Base-by-base conservation (phyloP, 192 early-diverging fungal species). In the Coemansia interrupta region DNA sequence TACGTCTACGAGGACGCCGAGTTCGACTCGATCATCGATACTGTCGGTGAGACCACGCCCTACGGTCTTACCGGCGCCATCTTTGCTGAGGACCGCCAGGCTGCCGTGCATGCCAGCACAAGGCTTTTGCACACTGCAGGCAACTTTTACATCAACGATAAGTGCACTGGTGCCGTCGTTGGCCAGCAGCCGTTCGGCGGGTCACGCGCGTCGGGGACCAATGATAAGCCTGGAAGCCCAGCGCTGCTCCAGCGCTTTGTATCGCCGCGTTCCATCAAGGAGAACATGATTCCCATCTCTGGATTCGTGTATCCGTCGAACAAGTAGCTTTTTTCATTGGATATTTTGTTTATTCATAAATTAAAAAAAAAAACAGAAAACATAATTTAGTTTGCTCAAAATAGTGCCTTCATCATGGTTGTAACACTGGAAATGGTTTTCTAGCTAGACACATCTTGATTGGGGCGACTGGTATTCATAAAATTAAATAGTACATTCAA, bases 91-190 rank as follows among this genome's bases (percentile, higher is more conserved):
- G 92, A 95, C 64, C 87, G 96, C 44, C 67, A 83, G 48, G 89
- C 90, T 2, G 83, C 91, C 51, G 78, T 93, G 30, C 61, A 78
- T 17, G 90, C 86, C 23, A 82, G 83, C 60, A 87, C 90, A 66
- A 73, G 83, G 52, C 83, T 98, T 55, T 85, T 93, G 42, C 81
- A 98, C 78, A 84, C 90, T 32, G 90, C 92, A 5, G 96, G 96
- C 36, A 98, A 98, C 86, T 96, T 98, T 58, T 98, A 98, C 77
- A 87, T 98, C 70, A 98, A 98, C 72, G 96, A 98, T 83, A 98
- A 98, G 78, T 94, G 87, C 67, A 98, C 96, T 42, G 96, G 96
- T 44, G 96, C 94, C 29, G 90, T 96, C 29, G 94, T 96, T 44
- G 94, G 94, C 57, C 96, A 98, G 77, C 96, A 98, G 83, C 89